Base-by-base conservation (phyloP, 1,284 basidiomycete genomes). In the Somion occarium region DNA sequence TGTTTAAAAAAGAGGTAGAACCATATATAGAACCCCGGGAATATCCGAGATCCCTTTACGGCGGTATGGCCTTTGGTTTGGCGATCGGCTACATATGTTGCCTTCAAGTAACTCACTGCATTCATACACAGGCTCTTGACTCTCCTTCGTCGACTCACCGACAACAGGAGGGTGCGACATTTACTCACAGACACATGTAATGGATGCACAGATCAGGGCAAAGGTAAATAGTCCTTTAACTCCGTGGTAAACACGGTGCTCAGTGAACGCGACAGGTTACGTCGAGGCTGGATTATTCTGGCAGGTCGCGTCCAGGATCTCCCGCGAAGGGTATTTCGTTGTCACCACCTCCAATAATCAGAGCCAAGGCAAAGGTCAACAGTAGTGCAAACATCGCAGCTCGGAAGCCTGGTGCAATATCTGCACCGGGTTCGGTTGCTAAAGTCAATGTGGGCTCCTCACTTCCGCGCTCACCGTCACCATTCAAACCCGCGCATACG, bases 331-430 rank as follows among this genome's bases (percentile, higher is more conserved):
- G 68, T 2, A 58, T 69, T 19, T 67, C 70, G 18, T 59, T 68
- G 27, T 67, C 73, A 3, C 63, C 68, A 11, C 62, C 65, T 22
- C 56, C 64, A 4, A 41, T 57, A 24, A 68, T 75, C 37, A 69
- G 77, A 52, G 79, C 79, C 5, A 83, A 73, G 60, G 82, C 80
- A 46, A 86, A 82, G 64, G 72, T 87, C 26, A 85, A 79, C 58
- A 74, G 68, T 53, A 78, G 71, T 58, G 81, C 79, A 44, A 74
- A 71, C 27, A 61, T 71, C 4, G 60, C 67, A 23, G 42, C 61
- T 5, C 75, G 78, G 46, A 83, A 77, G 62, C 51, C 69, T 1
- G 64, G 69, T 39, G 65, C 47, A 54, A 56, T 53, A 64, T 55
- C 53, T 59, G 64, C 52, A 54, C 62, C 55, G 24, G 38, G 55